Conservation (phyloP, 116 monocot genomes). For the Phalaenopsis hybrid region DNA sequence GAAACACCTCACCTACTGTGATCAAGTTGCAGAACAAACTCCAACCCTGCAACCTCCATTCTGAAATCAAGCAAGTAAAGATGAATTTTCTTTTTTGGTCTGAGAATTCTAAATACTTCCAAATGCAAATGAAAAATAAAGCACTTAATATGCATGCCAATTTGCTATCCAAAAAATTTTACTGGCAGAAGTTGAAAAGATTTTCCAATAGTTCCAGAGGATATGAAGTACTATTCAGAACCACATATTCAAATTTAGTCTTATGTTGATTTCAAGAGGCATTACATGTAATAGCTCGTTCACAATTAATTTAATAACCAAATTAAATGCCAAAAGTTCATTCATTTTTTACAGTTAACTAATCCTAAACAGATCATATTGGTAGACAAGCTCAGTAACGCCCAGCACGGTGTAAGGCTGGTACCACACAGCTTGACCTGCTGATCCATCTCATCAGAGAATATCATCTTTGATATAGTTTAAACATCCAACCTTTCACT, state of each 20-base stretch:
- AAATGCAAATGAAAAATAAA: not conserved
- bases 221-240: not conserved
- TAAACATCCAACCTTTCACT: not conserved
- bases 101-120: not conserved
- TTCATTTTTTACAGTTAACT: not conserved
- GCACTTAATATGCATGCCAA: not conserved
- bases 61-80: no score
- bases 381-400: not conserved
- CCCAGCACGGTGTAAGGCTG: not conserved
- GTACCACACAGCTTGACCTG: not conserved
- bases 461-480: not conserved
- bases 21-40: not conserved
- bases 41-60: not conserved
- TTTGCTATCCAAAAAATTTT: not conserved
- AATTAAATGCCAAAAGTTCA: not conserved
- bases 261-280: not conserved
- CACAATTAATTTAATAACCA: not conserved
- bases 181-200: not conserved
- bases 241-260: not conserved
- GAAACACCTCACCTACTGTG: not conserved
- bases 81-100: not conserved
- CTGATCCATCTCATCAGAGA: not conserved
- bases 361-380: not conserved
- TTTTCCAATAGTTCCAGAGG: not conserved
- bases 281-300: not conserved